Evolutionary conservation across 2,329 filamentous ascomycete species (phyloP).

Genomic region (Fusarium nodosum): DNA sequence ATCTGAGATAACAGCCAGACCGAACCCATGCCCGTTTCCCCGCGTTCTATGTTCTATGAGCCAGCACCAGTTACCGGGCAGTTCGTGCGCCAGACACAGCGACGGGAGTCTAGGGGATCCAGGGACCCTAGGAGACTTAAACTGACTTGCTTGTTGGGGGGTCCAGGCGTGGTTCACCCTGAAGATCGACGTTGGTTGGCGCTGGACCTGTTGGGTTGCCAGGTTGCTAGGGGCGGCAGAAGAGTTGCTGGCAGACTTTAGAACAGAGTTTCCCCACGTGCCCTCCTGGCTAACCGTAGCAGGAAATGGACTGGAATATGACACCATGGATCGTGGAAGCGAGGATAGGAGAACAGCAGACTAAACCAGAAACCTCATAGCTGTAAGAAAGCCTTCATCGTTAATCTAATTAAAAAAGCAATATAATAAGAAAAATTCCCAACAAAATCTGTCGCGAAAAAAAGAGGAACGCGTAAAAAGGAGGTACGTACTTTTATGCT

Average conservation of each 20-base stretch:
- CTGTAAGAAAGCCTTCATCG: background rate
- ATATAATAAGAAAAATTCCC: constrained; percentile 7
- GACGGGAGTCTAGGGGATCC: constrained; percentile 8
- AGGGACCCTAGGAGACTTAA: constrained; percentile 24
- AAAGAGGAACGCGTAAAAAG: constrained; percentile 24
- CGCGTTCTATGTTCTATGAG: constrained; percentile 40
- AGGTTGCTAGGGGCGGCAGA: constrained; percentile 46
- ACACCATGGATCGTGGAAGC: constrained; percentile 16
- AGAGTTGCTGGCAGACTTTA: constrained; percentile 30
- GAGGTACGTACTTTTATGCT: constrained; percentile 32
- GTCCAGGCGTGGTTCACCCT: constrained; percentile 34
- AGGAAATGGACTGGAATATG: constrained; percentile 16
- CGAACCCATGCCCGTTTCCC: constrained; percentile 44
- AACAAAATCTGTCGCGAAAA: constrained; percentile 22
- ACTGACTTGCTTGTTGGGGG: constrained; percentile 24
- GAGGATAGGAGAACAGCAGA: constrained; percentile 18
- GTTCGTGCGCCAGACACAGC: constrained; percentile 36
- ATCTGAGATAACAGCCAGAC: constrained; percentile 11
- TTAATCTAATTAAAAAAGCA: constrained; percentile 9
- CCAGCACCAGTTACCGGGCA: constrained; percentile 29
- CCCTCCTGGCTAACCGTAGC: constrained; percentile 20
- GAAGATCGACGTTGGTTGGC: constrained; percentile 41
- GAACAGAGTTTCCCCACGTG: constrained; percentile 40
- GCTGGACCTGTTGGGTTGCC: constrained; percentile 38
- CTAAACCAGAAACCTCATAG: constrained; percentile 1